These are phyloP conservation scores for Rhynchosporium graminicola DNA, from an alignment of 2,329 filamentous ascomycete species.

Conservation along the genomic window DNA sequence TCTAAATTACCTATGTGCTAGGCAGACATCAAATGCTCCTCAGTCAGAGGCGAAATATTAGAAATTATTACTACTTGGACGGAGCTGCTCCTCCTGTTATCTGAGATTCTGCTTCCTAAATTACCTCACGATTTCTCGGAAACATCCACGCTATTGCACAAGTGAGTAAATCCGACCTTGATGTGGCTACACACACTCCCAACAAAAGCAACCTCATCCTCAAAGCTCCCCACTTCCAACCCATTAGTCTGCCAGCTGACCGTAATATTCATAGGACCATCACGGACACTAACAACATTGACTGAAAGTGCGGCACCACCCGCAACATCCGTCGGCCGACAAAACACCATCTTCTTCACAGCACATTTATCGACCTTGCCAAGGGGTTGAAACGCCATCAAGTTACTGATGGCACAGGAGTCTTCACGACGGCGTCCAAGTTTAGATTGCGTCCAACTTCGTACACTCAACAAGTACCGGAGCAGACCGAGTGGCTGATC, in stretches of 20 bases:
- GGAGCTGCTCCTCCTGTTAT: too few relatives aligned
- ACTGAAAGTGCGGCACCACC: slow-evolving; percentile 6
- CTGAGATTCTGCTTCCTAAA: background rate
- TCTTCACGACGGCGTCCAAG: slow-evolving; percentile 3
- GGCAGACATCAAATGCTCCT: slow-evolving; percentile 10
- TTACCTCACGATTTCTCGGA: background rate
- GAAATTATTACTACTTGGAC: background rate
- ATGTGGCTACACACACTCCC: background rate
- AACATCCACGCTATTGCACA: background rate
- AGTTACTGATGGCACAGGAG: slow-evolving; percentile 7
- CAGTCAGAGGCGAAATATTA: slow-evolving; percentile 8
- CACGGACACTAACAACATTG: slow-evolving; percentile 3
- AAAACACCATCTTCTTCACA: slow-evolving; percentile 7
- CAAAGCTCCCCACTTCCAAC: background rate
- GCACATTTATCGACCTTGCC: background rate
- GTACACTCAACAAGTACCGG: slow-evolving; percentile 5
- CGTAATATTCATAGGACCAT: slow-evolving; percentile 6
- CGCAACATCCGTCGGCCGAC: slow-evolving; percentile 7
- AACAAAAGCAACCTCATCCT: slow-evolving; percentile 2
- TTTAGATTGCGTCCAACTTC: slow-evolving; percentile 3
- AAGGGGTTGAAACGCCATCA: background rate
- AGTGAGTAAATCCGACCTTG: background rate
- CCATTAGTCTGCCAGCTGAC: slow-evolving; percentile 3
- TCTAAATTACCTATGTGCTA: too few relatives aligned
- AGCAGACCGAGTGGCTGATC: slow-evolving; percentile 12